Conservation (phyloP, 164 flowering plant species). For the Buxus sempervirens region DNA sequence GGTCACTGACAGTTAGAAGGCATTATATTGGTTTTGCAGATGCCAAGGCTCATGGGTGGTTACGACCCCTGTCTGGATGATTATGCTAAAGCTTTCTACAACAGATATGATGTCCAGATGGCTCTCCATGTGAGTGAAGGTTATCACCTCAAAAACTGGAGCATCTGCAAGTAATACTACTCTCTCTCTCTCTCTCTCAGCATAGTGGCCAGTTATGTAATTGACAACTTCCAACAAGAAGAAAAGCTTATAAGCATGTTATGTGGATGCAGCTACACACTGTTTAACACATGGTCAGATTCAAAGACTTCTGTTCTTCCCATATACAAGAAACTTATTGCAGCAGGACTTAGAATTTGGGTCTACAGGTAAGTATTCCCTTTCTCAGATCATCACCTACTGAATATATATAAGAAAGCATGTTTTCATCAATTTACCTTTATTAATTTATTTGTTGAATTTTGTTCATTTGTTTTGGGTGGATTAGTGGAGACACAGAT, state of each 20-base stretch:
- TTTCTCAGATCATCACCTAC: no score
- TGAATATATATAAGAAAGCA: no score
- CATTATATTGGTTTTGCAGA: slow-evolving; percentile 32
- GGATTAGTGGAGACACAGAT: slow-evolving; percentile 91
- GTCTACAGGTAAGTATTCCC: slow-evolving; percentile 67
- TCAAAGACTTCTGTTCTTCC: slow-evolving; percentile 74
- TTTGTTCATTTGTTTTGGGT: background rate
- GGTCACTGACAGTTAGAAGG: no score
- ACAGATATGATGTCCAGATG: slow-evolving; percentile 77
- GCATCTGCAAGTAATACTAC: slow-evolving; percentile 82
- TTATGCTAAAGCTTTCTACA: slow-evolving; percentile 69
- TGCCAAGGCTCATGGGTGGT: slow-evolving; percentile 85
- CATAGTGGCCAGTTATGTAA: no score
- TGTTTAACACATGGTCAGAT: slow-evolving; percentile 55
- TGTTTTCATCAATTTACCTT: background rate
- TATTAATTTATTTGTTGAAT: background rate
- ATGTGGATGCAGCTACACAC: slow-evolving; percentile 42
- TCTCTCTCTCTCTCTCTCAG: slow-evolving; percentile 14
- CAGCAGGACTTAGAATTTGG: slow-evolving; percentile 86
- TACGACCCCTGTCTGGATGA: slow-evolving; percentile 89
- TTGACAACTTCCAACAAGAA: no score
- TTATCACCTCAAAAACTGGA: slow-evolving; percentile 59
- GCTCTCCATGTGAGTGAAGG: slow-evolving; percentile 90
- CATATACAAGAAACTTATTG: slow-evolving; percentile 79
- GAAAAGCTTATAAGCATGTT: no score